Percentiles rank a stretch among this genome's conserved stretches.
These are phyloP conservation scores for Alternaria viburni DNA, from an alignment of 2,329 filamentous ascomycete species.

Conservation along the genomic window DNA sequence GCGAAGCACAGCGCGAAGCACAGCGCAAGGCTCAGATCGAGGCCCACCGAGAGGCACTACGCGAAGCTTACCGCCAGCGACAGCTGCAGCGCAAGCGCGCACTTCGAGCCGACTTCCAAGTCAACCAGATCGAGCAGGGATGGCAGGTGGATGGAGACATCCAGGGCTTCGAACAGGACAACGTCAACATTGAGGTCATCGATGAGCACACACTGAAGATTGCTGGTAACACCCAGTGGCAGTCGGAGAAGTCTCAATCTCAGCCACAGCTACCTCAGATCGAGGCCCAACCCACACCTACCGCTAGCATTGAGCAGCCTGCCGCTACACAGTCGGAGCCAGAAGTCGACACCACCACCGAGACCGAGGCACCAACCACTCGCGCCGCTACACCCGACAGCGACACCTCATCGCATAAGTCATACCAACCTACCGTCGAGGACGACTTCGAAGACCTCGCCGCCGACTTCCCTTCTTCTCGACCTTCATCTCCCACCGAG, in stretches of 20 bases:
- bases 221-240: slow-evolving; percentile 38
- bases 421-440: slow-evolving; percentile 46
- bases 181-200: slow-evolving; percentile 43
- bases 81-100: slow-evolving; percentile 41
- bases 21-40: slow-evolving; percentile 33
- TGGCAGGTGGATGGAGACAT: slow-evolving; percentile 43
- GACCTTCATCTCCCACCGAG: slow-evolving; percentile 27
- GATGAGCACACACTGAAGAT: slow-evolving; percentile 44
- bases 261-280: slow-evolving; percentile 12
- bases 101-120: slow-evolving; percentile 39
- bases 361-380: slow-evolving; percentile 13
- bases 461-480: slow-evolving; percentile 35
- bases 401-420: slow-evolving; percentile 41
- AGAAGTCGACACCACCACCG: slow-evolving; percentile 12
- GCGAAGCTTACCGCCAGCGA: slow-evolving; percentile 19
- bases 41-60: slow-evolving; percentile 36
- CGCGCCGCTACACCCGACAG: slow-evolving; percentile 31
- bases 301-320: neutral
- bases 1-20: slow-evolving; percentile 27
- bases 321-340: neutral
- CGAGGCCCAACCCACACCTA: slow-evolving; percentile 10
- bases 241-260: slow-evolving; percentile 18
- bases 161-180: slow-evolving; percentile 42
- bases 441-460: slow-evolving; percentile 47
- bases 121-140: slow-evolving; percentile 36